These are phyloP conservation scores for Papiliotrema terrestris DNA, from an alignment of 1,284 basidiomycete genomes.

Conservation along the genomic window DNA sequence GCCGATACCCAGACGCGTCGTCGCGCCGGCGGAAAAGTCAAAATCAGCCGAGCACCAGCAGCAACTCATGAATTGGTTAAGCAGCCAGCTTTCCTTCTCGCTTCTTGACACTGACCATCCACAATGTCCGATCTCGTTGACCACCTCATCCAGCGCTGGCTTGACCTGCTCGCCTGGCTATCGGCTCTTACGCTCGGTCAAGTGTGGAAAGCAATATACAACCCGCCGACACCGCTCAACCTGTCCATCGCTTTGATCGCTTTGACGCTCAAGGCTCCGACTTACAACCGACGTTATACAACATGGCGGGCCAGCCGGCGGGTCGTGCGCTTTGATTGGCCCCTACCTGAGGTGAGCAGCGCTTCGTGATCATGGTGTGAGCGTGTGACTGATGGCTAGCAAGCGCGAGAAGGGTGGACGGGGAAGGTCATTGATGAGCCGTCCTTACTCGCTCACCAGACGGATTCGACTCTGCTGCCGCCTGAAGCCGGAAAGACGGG, in stretches of 20 bases:
- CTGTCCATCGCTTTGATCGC: constrained; percentile 20
- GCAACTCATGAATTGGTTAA: no score
- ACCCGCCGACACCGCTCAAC: constrained; percentile 26
- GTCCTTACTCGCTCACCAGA: constrained; percentile 26
- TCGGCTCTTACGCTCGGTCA: constrained; percentile 30
- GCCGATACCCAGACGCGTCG: neutral
- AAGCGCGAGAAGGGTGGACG: constrained; percentile 25
- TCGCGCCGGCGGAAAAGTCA: neutral
- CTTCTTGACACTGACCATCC: neutral
- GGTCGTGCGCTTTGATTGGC: constrained; percentile 62
- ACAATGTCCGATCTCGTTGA: neutral
- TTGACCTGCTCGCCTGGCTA: constrained; percentile 10
- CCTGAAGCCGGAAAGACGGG: constrained; percentile 40
- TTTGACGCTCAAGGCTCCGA: constrained; percentile 13
- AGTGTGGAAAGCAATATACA: constrained; percentile 32
- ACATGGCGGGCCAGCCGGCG: constrained; percentile 40
- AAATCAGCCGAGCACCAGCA: neutral
- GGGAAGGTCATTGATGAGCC: constrained; percentile 26
- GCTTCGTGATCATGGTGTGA: constrained; percentile 28
- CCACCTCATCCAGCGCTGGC: neutral
- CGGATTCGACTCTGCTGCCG: constrained; percentile 28
- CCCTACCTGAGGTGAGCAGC: constrained; percentile 59
- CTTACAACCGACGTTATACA: constrained; percentile 5
- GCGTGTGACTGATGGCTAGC: constrained; percentile 47
- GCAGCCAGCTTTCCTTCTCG: neutral